phyloP scores from a whole-genome alignment of 768 basidiomycete genomes.

The Lentinula raphanica region DNA sequence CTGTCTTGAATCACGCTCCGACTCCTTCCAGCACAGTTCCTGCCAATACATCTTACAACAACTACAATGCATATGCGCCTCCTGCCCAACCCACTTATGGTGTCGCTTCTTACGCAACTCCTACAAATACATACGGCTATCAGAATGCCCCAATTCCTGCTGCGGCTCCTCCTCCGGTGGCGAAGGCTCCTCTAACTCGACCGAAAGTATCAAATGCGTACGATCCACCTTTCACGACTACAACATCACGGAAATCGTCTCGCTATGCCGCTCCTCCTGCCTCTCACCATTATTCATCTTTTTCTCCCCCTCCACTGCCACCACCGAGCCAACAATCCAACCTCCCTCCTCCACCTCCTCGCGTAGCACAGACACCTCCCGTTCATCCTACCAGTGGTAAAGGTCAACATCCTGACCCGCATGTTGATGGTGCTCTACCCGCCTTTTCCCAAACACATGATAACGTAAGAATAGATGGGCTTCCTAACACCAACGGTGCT shows the following conservation, averaged over 20 bases:
- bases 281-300: conserved; percentile 14
- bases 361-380: not conserved
- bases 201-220: conserved; percentile 69
- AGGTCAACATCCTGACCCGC: not conserved
- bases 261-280: conserved; percentile 25
- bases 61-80: conserved; percentile 15
- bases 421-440: not conserved
- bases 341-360: not conserved
- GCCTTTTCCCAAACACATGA: not conserved
- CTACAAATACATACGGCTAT: conserved; percentile 19
- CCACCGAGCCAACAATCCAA: conserved; percentile 8
- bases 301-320: conserved; percentile 16
- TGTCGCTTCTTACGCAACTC: conserved; percentile 18
- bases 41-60: conserved; percentile 13
- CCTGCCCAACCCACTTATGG: conserved; percentile 7
- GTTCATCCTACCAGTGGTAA: conserved; percentile 10
- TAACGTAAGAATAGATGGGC: not conserved
- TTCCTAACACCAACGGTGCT: not conserved
- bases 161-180: conserved; percentile 29
- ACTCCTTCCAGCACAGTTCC: conserved; percentile 14
- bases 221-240: conserved; percentile 66
- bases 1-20: not conserved
- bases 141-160: conserved; percentile 15
- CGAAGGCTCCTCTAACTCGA: conserved; percentile 45
- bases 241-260: conserved; percentile 24